Conservation (phyloP, 2,329 filamentous ascomycete genomes). For the Sporothrix globosa region DNA sequence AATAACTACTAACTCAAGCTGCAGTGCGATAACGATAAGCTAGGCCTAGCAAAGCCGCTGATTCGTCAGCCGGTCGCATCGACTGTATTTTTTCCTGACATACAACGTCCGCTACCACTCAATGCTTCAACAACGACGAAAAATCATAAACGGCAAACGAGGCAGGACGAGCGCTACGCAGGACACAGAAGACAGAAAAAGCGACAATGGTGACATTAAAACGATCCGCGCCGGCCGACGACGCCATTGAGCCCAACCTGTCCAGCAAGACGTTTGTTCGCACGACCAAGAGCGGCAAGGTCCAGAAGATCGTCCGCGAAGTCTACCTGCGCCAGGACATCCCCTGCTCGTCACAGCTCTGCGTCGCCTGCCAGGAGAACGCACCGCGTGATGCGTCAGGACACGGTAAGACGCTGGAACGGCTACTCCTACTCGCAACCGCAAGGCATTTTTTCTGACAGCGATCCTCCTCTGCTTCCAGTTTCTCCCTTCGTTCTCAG, state of each 20-base stretch:
- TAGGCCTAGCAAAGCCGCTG: constrained; percentile 32
- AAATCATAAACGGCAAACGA: not conserved
- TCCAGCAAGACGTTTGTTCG: constrained; percentile 96
- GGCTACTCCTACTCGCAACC: not conserved
- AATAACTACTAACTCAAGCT: not conserved
- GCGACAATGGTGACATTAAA: constrained; percentile 68
- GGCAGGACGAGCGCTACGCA: constrained; percentile 2
- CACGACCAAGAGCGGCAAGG: constrained; percentile 93
- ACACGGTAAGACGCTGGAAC: constrained; percentile 58
- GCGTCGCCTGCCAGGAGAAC: constrained; percentile 70
- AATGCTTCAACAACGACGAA: not conserved
- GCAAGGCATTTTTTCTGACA: constrained; percentile 9
- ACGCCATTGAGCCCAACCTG: constrained; percentile 69
- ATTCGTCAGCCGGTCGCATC: constrained; percentile 36
- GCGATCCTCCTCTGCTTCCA: constrained; percentile 48
- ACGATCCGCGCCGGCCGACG: constrained; percentile 51
- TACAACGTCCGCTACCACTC: not conserved
- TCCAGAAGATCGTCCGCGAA: constrained; percentile 97
- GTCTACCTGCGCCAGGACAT: constrained; percentile 96
- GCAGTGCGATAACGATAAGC: constrained; percentile 35
- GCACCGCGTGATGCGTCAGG: constrained; percentile 80
- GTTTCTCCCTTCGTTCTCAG: constrained; percentile 85
- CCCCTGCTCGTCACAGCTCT: constrained; percentile 91
- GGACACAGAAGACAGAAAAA: not conserved
- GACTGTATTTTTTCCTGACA: constrained; percentile 28